A percentile compares a stretch with the other conserved stretches of the same genome.
Evolutionary conservation across 257 asterid species (phyloP).

Genomic region (Ligustrum vulgare): DNA sequence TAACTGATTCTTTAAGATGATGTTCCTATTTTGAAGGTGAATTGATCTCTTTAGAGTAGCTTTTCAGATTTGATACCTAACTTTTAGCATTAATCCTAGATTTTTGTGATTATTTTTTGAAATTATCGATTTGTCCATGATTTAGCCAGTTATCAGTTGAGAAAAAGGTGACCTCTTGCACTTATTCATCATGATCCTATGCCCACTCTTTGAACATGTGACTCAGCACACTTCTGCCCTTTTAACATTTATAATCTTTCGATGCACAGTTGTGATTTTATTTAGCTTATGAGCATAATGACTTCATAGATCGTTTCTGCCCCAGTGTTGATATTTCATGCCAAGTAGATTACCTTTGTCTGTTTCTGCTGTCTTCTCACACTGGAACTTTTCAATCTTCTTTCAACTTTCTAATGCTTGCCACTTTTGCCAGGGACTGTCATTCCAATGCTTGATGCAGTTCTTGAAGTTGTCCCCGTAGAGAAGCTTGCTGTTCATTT

Average conservation of each 20-base stretch:
- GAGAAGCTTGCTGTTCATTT: constrained; percentile 95
- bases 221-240: not conserved
- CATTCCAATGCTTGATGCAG: constrained; percentile 90
- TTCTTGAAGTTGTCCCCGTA: constrained; percentile 67
- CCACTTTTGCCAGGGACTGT: constrained; percentile 59
- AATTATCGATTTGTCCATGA: not conserved
- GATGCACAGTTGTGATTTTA: not conserved
- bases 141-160: not conserved
- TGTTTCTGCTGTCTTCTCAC: not conserved
- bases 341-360: constrained; percentile 5
- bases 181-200: not conserved
- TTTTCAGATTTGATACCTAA: not conserved
- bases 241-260: not conserved
- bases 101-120: not conserved
- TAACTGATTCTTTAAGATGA: not conserved
- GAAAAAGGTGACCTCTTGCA: not conserved
- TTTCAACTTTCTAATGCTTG: not conserved
- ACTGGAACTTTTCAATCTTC: not conserved
- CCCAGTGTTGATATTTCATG: not conserved
- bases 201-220: not conserved
- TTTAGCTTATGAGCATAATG: not conserved
- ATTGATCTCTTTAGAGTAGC: not conserved
- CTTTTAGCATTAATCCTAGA: not conserved
- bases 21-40: not conserved
- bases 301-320: not conserved